Percentiles rank a stretch among this genome's conserved stretches.
phyloP scores from a whole-genome alignment of 768 basidiomycete species.

The Amyloporia xantha region DNA sequence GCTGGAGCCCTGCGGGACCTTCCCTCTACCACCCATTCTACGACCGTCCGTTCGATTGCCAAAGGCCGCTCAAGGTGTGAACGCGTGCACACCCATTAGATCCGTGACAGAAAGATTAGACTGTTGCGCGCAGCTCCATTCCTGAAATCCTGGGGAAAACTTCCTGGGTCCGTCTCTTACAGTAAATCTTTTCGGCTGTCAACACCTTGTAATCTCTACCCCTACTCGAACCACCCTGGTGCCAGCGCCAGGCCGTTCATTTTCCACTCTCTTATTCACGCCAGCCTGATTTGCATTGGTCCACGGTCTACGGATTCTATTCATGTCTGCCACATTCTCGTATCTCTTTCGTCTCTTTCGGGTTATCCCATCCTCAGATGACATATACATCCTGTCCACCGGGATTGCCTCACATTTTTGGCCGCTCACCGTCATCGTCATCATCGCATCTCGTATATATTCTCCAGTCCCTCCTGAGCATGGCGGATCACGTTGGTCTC shows the following conservation, averaged over 20 bases:
- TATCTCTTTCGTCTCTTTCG: conserved; percentile 18
- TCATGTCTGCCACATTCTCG: conserved; percentile 19
- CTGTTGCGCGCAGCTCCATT: conserved; percentile 15
- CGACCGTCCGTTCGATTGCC: conserved; percentile 19
- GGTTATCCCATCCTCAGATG: conserved; percentile 27
- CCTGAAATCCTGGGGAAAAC: no score
- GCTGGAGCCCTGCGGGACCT: conserved; percentile 12
- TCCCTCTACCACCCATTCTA: conserved; percentile 18
- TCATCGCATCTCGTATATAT: conserved; percentile 30
- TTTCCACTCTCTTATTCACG: conserved; percentile 34
- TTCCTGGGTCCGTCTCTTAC: conserved; percentile 22
- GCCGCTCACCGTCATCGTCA: conserved; percentile 20
- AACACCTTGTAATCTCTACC: conserved; percentile 15
- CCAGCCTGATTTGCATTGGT: conserved; percentile 25
- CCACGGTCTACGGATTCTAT: conserved; percentile 19
- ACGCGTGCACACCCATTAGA: conserved; percentile 12
- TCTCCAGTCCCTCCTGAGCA: conserved; percentile 11
- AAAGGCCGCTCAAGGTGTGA: conserved; percentile 21
- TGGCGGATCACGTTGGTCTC: no score
- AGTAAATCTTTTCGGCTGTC: conserved; percentile 17
- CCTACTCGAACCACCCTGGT: conserved; percentile 20
- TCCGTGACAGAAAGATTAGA: conserved; percentile 19
- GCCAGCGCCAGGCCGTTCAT: conserved; percentile 30
- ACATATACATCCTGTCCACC: conserved; percentile 63
- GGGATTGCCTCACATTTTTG: conserved; percentile 31